Percentiles rank a stretch among this genome's conserved stretches.
Evolutionary conservation across 805 yeast species (phyloP).

Genomic region (Starmerella bombi): DNA sequence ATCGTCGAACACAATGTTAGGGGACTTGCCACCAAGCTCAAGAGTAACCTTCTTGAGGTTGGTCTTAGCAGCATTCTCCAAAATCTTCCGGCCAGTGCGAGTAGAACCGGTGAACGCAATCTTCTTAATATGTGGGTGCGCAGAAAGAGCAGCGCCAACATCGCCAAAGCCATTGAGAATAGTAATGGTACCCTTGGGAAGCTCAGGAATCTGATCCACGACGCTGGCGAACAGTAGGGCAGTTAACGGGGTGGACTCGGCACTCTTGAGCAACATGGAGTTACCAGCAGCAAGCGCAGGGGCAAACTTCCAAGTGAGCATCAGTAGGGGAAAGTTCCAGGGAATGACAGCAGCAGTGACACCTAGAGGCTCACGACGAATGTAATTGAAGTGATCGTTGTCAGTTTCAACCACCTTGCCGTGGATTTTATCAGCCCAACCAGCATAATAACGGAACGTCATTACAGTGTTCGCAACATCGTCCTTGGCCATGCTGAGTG

Average conservation of each 20-base stretch:
- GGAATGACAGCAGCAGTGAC: slow-evolving; percentile 61
- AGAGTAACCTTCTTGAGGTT: slow-evolving; percentile 77
- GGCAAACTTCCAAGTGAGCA: slow-evolving; percentile 72
- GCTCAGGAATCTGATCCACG: slow-evolving; percentile 49
- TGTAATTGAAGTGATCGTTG: slow-evolving; percentile 48
- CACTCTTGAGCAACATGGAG: slow-evolving; percentile 55
- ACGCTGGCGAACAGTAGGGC: slow-evolving; percentile 43
- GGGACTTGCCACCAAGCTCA: slow-evolving; percentile 94
- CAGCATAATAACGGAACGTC: slow-evolving; percentile 54
- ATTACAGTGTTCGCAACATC: slow-evolving; percentile 48
- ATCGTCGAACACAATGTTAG: slow-evolving; percentile 76
- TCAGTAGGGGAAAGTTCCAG: slow-evolving; percentile 57
- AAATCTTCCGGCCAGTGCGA: slow-evolving; percentile 68
- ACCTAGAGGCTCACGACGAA: slow-evolving; percentile 53
- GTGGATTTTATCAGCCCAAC: slow-evolving; percentile 57
- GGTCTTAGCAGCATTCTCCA: slow-evolving; percentile 50
- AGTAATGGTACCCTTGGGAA: slow-evolving; percentile 67
- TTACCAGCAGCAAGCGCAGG: slow-evolving; percentile 78
- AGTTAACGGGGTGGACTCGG: slow-evolving; percentile 66
- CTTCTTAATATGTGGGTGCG: slow-evolving; percentile 59
- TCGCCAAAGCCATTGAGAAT: slow-evolving; percentile 58
- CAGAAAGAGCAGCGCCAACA: slow-evolving; percentile 51
- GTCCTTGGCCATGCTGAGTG: slow-evolving; percentile 30
- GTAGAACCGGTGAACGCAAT: slow-evolving; percentile 93
- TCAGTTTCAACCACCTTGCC: slow-evolving; percentile 52